Conservation (phyloP, 345 rosid genomes). For the Gossypium sturtianum region DNA sequence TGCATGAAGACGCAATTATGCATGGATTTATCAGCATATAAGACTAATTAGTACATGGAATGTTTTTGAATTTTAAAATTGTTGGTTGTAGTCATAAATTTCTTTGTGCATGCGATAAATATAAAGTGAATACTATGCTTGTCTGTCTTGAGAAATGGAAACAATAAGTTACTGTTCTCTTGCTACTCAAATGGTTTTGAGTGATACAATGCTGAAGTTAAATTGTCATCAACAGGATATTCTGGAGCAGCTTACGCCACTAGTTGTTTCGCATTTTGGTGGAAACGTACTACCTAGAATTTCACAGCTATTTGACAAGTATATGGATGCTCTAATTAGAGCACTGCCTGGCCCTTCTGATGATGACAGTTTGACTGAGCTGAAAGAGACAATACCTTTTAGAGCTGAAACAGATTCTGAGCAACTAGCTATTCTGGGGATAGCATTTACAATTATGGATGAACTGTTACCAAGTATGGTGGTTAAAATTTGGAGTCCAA, state of each 20-base stretch:
- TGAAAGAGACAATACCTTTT: slow-evolving; percentile 60
- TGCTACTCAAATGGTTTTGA: background rate
- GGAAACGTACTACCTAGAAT: slow-evolving; percentile 69
- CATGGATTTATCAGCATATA: background rate
- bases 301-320: slow-evolving; percentile 72
- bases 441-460: slow-evolving; percentile 83
- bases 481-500: slow-evolving; percentile 54
- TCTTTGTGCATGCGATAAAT: background rate
- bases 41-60: background rate
- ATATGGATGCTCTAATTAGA: slow-evolving; percentile 61
- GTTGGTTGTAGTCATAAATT: background rate
- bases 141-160: background rate
- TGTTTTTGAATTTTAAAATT: slow-evolving; percentile 1
- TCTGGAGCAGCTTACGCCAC: slow-evolving; percentile 72
- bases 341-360: slow-evolving; percentile 88
- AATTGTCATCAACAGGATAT: slow-evolving; percentile 53
- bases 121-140: background rate
- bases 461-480: slow-evolving; percentile 70
- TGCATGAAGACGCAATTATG: background rate
- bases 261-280: slow-evolving; percentile 70
- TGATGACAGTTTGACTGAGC: slow-evolving; percentile 76
- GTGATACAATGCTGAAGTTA: slow-evolving; percentile 8
- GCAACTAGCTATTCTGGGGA: slow-evolving; percentile 87
- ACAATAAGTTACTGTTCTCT: background rate
- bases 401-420: slow-evolving; percentile 93